Evolutionary conservation across 2,329 filamentous ascomycete genomes (phyloP).

Genomic region (Teratosphaeriaceae sp.): DNA sequence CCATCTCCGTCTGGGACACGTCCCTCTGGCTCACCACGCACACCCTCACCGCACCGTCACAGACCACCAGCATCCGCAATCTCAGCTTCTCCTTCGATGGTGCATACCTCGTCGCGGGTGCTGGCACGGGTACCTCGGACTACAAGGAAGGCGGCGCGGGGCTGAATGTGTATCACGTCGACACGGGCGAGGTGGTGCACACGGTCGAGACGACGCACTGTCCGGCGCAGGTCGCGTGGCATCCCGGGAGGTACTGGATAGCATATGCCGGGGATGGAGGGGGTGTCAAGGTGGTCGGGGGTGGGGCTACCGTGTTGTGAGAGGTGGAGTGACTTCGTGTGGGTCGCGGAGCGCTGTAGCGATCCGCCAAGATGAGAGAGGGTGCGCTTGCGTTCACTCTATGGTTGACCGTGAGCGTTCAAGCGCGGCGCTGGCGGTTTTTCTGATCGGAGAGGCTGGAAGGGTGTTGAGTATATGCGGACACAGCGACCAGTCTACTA

Average conservation of each 20-base stretch:
- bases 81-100: conserved; percentile 75
- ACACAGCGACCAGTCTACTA: too few relatives aligned
- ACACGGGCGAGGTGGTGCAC: conserved; percentile 66
- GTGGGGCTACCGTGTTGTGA: conserved; percentile 31
- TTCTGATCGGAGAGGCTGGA: too few relatives aligned
- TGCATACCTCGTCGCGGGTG: conserved; percentile 65
- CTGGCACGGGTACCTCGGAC: conserved; percentile 31
- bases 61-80: conserved; percentile 52
- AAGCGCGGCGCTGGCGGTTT: too few relatives aligned
- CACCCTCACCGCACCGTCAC: conserved; percentile 40
- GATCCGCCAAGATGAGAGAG: too few relatives aligned
- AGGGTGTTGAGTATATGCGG: too few relatives aligned
- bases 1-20: conserved; percentile 73
- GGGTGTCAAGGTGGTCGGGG: conserved; percentile 56
- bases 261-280: conserved; percentile 65
- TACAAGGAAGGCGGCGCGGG: conserved; percentile 58
- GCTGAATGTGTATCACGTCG: conserved; percentile 63
- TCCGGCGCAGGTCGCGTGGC: conserved; percentile 66
- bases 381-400: too few relatives aligned
- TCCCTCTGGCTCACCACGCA: conserved; percentile 66
- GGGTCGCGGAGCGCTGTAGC: too few relatives aligned
- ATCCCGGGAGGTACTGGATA: conserved; percentile 65
- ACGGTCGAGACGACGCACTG: conserved; percentile 62
- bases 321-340: too few relatives aligned
- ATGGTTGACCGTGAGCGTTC: too few relatives aligned